Evolutionary conservation across 148 eudicot genomes (phyloP).

Genomic region (Rhododendron mucronatum): DNA sequence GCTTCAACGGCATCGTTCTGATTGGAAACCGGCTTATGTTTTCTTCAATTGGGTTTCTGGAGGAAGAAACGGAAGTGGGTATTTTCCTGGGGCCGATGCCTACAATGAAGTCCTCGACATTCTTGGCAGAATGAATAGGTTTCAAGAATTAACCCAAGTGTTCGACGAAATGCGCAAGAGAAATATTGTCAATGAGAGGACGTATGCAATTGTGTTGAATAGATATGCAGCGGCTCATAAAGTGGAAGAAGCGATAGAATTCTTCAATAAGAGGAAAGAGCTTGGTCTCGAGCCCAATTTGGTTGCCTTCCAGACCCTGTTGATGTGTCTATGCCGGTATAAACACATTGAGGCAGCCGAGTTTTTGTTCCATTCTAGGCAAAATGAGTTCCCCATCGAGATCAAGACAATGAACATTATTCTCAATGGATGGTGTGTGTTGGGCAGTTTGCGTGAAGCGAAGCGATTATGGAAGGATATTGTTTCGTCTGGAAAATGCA

Average conservation of each 20-base stretch:
- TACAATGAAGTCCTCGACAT: slow-evolving; percentile 66
- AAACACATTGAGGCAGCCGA: slow-evolving; percentile 84
- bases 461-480: slow-evolving; percentile 83
- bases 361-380: slow-evolving; percentile 51
- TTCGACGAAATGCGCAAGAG: slow-evolving; percentile 70
- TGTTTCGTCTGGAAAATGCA: slow-evolving; percentile 35
- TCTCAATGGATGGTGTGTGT: slow-evolving; percentile 82
- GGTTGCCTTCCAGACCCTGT: slow-evolving; percentile 59
- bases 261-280: slow-evolving; percentile 53
- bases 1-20: slow-evolving; percentile 55
- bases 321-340: slow-evolving; percentile 58
- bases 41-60: slow-evolving; percentile 65
- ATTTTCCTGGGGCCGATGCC: slow-evolving; percentile 32
- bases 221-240: slow-evolving; percentile 70
- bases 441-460: slow-evolving; percentile 64
- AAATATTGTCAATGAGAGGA: slow-evolving; percentile 44
- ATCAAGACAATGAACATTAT: slow-evolving; percentile 76
- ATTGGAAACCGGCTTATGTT: slow-evolving; percentile 58
- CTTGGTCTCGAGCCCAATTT: slow-evolving; percentile 55
- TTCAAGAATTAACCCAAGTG: slow-evolving; percentile 47
- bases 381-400: slow-evolving; percentile 37
- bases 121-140: slow-evolving; percentile 60
- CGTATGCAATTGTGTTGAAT: slow-evolving; percentile 59
- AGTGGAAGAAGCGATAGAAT: slow-evolving; percentile 51
- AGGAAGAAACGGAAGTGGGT: slow-evolving; percentile 29